Base-by-base conservation (phyloP, 306 rosid genomes). In the Alnus rubra region DNA sequence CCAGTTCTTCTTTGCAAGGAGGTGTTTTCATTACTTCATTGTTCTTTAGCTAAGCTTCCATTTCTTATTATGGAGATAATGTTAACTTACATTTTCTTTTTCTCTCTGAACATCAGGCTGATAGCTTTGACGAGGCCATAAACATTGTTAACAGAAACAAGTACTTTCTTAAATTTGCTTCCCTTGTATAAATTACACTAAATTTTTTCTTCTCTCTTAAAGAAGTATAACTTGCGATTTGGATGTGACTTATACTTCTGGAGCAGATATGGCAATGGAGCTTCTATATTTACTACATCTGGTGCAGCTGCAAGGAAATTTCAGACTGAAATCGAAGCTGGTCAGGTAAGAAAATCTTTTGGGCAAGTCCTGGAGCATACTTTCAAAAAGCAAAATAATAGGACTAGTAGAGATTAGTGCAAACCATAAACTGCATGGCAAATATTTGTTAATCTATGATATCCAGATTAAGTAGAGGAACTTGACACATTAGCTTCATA, bases 291-390 rank as follows among this genome's bases (percentile, higher is more conserved):
- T 85, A 95, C 97, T 15, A 76, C 95, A 60, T 95, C 98, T 59
- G 97, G 98, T n/a, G 82, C 87, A 42, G 88, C 97, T 48, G 97
- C 98, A 30, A 87, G 98, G 87, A 95, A 92, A 87, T 92, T 95
- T 86, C 97, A 95, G 86, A 86, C 95, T 0, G 94, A 92, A 78
- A 90, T 92, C 30, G 95, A 95, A 79, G 97, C 97, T 48, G 98
- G 98, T 60, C 97, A 95, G 95, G 98, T 94, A 88, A 76, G 75
- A 31, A 19, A 30, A 31, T 2, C 6, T 7, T 50, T 72, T 82
- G 28, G 11, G 28, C 35, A 44, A 64, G 54, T 75, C 64, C 44
- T 11, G 14, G 47, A 15, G 69, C 37, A 13, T 45, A 51, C 63
- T 49, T 73, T 69, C 35, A 62, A 60, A 33, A 42, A 68, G 44